A percentile compares a stretch with the other conserved stretches of the same genome.
Conservation (phyloP, 2,329 filamentous ascomycete species). For the Sporothrix globosa region DNA sequence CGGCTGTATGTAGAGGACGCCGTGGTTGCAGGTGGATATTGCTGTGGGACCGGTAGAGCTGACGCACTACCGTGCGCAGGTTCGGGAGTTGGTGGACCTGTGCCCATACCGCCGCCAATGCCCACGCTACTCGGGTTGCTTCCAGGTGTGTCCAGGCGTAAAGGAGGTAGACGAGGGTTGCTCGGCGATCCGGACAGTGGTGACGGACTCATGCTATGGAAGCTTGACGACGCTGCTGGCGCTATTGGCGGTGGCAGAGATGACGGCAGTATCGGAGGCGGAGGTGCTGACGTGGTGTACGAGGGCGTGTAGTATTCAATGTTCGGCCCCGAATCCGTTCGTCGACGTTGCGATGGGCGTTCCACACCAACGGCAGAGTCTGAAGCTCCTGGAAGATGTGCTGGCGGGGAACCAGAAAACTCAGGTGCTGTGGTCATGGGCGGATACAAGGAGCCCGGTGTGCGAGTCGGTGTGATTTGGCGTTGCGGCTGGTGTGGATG, state of each 20-base stretch:
- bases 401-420: conserved; percentile 35
- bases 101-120: conserved; percentile 32
- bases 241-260: conserved; percentile 5
- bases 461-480: neutral
- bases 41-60: conserved; percentile 21
- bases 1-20: conserved; percentile 33
- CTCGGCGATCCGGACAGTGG: conserved; percentile 32
- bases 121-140: conserved; percentile 41
- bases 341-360: conserved; percentile 33
- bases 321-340: conserved; percentile 33
- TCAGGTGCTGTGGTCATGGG: conserved; percentile 24
- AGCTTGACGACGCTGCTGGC: conserved; percentile 21
- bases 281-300: conserved; percentile 12
- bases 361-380: conserved; percentile 34
- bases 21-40: conserved; percentile 16
- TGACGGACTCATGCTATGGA: conserved; percentile 33
- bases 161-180: conserved; percentile 31
- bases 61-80: conserved; percentile 20
- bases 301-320: conserved; percentile 28
- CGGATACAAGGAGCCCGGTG: conserved; percentile 26
- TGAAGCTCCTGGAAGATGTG: conserved; percentile 36
- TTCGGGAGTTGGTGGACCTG: conserved; percentile 32
- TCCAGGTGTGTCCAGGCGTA: conserved; percentile 36
- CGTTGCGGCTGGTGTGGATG: conserved; percentile 35
- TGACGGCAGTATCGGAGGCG: conserved; percentile 24